Evolutionary conservation across 805 yeast species (phyloP).

Genomic region (Wickerhamomyces strasburgensis): DNA sequence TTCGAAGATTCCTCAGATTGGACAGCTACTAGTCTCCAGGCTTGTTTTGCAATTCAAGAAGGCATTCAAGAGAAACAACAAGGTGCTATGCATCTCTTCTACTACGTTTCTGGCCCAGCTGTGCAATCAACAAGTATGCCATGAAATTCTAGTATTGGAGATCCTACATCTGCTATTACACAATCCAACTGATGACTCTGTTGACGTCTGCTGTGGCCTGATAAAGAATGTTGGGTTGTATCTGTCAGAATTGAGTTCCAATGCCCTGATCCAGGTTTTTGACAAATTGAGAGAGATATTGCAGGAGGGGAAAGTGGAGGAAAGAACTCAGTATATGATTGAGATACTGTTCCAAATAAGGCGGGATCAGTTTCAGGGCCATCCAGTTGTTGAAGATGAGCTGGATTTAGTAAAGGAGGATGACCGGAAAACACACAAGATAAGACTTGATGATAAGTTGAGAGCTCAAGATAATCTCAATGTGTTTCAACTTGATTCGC

Average conservation of each 20-base stretch:
- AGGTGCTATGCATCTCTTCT: slow-evolving; percentile 36
- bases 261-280: slow-evolving; percentile 45
- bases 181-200: slow-evolving; percentile 48
- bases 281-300: slow-evolving; percentile 58
- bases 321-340: slow-evolving; percentile 40
- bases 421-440: slow-evolving; percentile 51
- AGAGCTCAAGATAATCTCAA: slow-evolving; percentile 44
- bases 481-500: slow-evolving; percentile 44
- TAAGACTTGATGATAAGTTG: slow-evolving; percentile 49
- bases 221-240: slow-evolving; percentile 48
- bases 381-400: slow-evolving; percentile 36
- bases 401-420: slow-evolving; percentile 63
- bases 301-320: slow-evolving; percentile 45
- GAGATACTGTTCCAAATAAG: slow-evolving; percentile 50
- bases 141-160: slow-evolving; percentile 50
- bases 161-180: slow-evolving; percentile 42
- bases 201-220: slow-evolving; percentile 49
- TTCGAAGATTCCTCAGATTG: slow-evolving; percentile 64
- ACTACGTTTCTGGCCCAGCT: slow-evolving; percentile 55
- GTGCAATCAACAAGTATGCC: slow-evolving; percentile 56
- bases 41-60: slow-evolving; percentile 54
- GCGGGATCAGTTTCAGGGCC: slow-evolving; percentile 36
- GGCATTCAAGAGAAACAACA: slow-evolving; percentile 44
- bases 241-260: slow-evolving; percentile 37
- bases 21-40: slow-evolving; percentile 50